A percentile compares a stretch with the other conserved stretches of the same genome.
Conservation (phyloP, 129 eudicot genomes). For the Chrysanthemum seticuspe region DNA sequence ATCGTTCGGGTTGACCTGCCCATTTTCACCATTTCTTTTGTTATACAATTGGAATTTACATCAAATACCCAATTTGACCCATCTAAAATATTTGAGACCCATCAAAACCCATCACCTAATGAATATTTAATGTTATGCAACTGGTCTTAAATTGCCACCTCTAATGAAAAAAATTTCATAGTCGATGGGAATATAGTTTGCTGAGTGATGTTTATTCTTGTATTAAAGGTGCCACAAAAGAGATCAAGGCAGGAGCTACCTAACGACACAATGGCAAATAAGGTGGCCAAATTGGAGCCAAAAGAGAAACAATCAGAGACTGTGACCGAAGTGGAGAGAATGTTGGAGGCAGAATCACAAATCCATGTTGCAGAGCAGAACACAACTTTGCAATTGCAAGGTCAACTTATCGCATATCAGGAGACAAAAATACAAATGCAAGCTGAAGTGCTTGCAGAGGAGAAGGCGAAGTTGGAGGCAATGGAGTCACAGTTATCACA, state of each 20-base stretch:
- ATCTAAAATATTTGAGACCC: too few species aligned
- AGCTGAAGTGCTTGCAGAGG: background rate
- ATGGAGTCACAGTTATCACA: background rate
- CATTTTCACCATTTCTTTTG: too few species aligned
- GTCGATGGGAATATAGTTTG: too few species aligned
- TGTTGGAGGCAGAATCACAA: background rate
- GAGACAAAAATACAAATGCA: background rate
- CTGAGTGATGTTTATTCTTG: background rate
- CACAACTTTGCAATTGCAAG: background rate
- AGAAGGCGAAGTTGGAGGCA: background rate
- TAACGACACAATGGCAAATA: constrained; percentile 6
- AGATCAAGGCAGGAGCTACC: constrained; percentile 11
- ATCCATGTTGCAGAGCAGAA: background rate
- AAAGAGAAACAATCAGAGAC: background rate
- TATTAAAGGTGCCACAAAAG: constrained; percentile 6
- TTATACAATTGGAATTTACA: too few species aligned
- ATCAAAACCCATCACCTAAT: too few species aligned
- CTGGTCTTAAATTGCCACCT: too few species aligned
- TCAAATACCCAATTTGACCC: too few species aligned
- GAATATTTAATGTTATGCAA: too few species aligned
- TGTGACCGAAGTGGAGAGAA: background rate
- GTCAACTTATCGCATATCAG: background rate
- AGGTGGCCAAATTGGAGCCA: background rate
- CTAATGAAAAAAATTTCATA: too few species aligned
- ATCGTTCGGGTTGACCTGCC: too few species aligned